Base-by-base conservation (phyloP, 2,329 filamentous ascomycete genomes). In the Alternaria novae-zelandiae region DNA sequence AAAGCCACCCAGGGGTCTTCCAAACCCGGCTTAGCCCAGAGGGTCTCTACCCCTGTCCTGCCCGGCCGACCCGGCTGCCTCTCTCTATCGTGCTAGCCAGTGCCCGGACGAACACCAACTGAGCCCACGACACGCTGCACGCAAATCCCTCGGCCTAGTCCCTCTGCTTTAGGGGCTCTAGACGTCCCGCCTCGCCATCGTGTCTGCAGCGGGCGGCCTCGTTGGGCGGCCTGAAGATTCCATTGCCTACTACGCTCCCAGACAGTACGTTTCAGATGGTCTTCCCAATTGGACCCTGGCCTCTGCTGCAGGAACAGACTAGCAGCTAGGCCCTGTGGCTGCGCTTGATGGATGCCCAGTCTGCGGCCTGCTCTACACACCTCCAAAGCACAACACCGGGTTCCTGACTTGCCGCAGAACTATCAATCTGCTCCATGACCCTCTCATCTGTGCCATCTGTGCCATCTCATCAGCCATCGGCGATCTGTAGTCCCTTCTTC, bases 1-100 rank as follows among this genome's bases (percentile, higher is more conserved):
- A 41, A 36, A 45, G 59, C 46, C 41, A 26, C 53, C 50, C 50
- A 61, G 59, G 59, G 59, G 59, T 61, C 30, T 50, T 44, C 62
- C 54, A 36, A 54, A 57, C 11, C 4, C 30, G 25, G 54, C 28
- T 25, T 61, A 64, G 57, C 20, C 5, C 13, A 36, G n/a, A 25
- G n/a, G 6, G 13, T 20, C 41, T 43, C 25, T 15, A 32, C 30
- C 28, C 49, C 28, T 53, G 49, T 23, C 49, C 28, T 6, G 28
- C 30, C 49, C 28, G 49, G 28, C 30, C 49, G 28, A 25, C 30
- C 49, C 49, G 30, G 49, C 20, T 53, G 15, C 30, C 17, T 15
- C 49, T 32, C 30, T 53, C 8, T n/a, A 20, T 41, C 36, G 36
- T 41, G 36, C 36, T 41, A 41, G 36, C 49, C n/a, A 53, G 15